Evolutionary conservation across 1,284 basidiomycete species (phyloP), one percentile per base, ranked within the genome.

Genomic region (Pseudozyma sp.): DNA sequence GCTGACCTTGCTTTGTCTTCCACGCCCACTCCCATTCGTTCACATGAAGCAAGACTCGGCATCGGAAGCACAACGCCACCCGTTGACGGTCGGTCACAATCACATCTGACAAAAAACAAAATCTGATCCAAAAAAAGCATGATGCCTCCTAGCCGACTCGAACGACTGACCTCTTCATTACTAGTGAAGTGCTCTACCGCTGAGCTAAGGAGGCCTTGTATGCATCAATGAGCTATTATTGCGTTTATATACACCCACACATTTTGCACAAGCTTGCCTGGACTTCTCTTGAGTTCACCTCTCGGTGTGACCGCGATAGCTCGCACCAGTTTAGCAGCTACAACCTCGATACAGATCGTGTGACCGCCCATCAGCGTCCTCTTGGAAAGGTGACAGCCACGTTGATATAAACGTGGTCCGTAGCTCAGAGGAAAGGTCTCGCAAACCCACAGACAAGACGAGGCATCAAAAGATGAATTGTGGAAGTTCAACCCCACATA

Each of bases 121-220:
- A 36, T 53, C 19, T 48, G 43, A 34, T 5, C 3, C 14, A 54
- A 54, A 54, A 54, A 45, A 43, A 54, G 43, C 25, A 18, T 38
- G 16, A n/a, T 76, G 72, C 72, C 72, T 68, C 64, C 68, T 76
- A 70, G 68, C 72, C 68, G 72, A 71, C 61, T 76, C 64, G 72
- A 76, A 76, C 72, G 68, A 76, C 68, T 66, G 72, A 76, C 72
- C 72, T 75, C 68, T 62, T 70, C 64, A 70, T 70, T 75, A 75
- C 72, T 75, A 75, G 72, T 70, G 68, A 70, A 63, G 63, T 70
- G 72, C 72, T 76, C 72, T 76, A 76, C 72, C 72, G 64, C 72
- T 76, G 72, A 76, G 72, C 72, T 76, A 76, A 76, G 68, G 61
- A 66, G 72, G 72, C 72, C 16, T 43, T 39, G 13, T 16, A 18